Conservation (phyloP, 2,329 filamentous ascomycete genomes). For the Cordyceps tenuipes region DNA sequence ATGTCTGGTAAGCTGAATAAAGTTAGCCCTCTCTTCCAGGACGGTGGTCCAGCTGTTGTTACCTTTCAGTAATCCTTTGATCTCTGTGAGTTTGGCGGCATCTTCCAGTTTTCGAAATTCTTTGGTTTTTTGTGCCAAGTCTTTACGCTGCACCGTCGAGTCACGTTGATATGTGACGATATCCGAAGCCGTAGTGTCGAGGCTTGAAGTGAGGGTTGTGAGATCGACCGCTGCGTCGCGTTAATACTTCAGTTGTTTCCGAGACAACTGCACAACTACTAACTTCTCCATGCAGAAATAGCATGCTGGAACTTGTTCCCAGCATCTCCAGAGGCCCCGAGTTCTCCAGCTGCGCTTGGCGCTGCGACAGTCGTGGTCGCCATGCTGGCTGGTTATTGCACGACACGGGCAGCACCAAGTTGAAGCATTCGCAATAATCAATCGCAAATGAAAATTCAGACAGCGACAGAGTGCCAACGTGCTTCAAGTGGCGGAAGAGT, state of each 20-base stretch:
- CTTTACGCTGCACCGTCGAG: conserved; percentile 91
- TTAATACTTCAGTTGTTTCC: background rate
- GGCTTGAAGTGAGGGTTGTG: conserved; percentile 68
- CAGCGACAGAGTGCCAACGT: background rate
- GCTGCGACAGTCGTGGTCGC: conserved; percentile 20
- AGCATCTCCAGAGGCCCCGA: conserved; percentile 35
- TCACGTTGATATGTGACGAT: conserved; percentile 90
- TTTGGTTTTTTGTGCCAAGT: conserved; percentile 97
- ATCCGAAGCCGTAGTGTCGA: conserved; percentile 91
- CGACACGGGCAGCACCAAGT: background rate
- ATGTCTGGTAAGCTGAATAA: conserved; percentile 77
- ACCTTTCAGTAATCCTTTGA: conserved; percentile 87
- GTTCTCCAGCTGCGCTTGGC: conserved; percentile 20
- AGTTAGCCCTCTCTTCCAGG: background rate
- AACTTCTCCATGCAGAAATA: conserved; percentile 94
- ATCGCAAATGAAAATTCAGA: too few relatives aligned
- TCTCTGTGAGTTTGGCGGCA: conserved; percentile 72
- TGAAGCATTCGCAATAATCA: background rate
- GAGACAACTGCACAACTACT: conserved; percentile 8
- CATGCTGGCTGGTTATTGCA: conserved; percentile 14
- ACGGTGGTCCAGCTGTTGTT: conserved; percentile 11
- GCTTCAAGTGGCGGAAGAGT: background rate
- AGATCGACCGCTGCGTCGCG: conserved; percentile 68
- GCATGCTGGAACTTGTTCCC: conserved; percentile 96
- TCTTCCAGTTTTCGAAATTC: conserved; percentile 95